Percentiles rank a stretch among this genome's conserved stretches.
phyloP scores from a whole-genome alignment of 2,329 filamentous ascomycete genomes.

The Aspergillus sp. region DNA sequence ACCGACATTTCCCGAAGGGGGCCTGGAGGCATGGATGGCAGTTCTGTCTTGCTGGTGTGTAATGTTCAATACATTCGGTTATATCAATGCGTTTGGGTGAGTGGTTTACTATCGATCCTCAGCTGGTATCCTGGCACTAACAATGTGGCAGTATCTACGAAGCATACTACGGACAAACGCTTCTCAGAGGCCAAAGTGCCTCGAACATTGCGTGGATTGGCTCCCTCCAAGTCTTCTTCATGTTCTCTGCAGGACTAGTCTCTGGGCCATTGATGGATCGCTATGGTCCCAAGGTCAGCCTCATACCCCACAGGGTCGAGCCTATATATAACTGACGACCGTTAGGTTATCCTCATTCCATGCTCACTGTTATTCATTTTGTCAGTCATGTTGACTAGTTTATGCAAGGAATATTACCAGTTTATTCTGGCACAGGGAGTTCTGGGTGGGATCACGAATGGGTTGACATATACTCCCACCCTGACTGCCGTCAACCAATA shows the following conservation, averaged over 20 bases:
- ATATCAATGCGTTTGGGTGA: constrained; percentile 27
- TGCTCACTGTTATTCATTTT: constrained; percentile 43
- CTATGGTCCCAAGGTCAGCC: constrained; percentile 17
- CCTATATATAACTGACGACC: neutral
- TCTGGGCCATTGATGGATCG: constrained; percentile 23
- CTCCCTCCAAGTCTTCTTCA: constrained; percentile 35
- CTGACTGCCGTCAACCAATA: constrained; percentile 48
- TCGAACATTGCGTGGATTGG: constrained; percentile 49
- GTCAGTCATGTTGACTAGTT: constrained; percentile 62
- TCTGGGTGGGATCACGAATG: constrained; percentile 27
- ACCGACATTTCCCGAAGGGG: constrained; percentile 28
- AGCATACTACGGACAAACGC: constrained; percentile 45
- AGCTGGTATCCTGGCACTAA: neutral
- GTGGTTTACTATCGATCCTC: neutral
- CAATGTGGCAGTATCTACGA: constrained; percentile 38
- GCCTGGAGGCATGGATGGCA: constrained; percentile 24
- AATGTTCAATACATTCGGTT: constrained; percentile 29
- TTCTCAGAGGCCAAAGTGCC: constrained; percentile 38
- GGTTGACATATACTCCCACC: constrained; percentile 46
- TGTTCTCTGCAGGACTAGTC: constrained; percentile 19
- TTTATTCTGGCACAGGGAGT: constrained; percentile 42
- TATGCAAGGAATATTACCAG: constrained; percentile 57
- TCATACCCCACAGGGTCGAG: too few relatives aligned
- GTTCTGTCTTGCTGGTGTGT: constrained; percentile 22
- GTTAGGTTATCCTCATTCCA: constrained; percentile 13